Conservation (phyloP, 2,329 filamentous ascomycete genomes). For the Exophiala lecanii-corni region DNA sequence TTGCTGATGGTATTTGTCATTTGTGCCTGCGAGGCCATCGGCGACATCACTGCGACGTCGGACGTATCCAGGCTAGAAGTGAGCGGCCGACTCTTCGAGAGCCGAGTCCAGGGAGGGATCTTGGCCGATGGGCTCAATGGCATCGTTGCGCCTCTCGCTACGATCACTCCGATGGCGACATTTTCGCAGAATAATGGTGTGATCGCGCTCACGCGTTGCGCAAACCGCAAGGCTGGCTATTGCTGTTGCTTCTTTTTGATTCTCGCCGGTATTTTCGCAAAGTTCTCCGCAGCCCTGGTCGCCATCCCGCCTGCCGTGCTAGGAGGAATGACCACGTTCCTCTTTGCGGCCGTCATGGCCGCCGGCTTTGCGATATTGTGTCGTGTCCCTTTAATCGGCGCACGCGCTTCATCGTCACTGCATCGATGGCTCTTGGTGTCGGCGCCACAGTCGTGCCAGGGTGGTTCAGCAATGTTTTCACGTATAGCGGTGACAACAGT, state of each 20-base stretch:
- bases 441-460: slow-evolving; percentile 45
- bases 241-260: slow-evolving; percentile 61
- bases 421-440: slow-evolving; percentile 57
- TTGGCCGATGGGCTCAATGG: slow-evolving; percentile 63
- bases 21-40: slow-evolving; percentile 64
- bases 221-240: slow-evolving; percentile 64
- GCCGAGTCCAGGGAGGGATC: slow-evolving; percentile 63
- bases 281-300: slow-evolving; percentile 64
- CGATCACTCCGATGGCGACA: slow-evolving; percentile 63
- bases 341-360: slow-evolving; percentile 63
- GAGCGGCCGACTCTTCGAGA: slow-evolving; percentile 60
- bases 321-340: slow-evolving; percentile 55
- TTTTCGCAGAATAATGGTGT: slow-evolving; percentile 68
- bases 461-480: slow-evolving; percentile 43
- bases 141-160: slow-evolving; percentile 58
- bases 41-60: slow-evolving; percentile 64
- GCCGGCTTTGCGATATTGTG: slow-evolving; percentile 63
- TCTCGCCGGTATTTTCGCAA: slow-evolving; percentile 65
- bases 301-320: slow-evolving; percentile 54
- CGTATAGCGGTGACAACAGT: slow-evolving; percentile 54
- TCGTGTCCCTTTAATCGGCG: slow-evolving; percentile 59
- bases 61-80: slow-evolving; percentile 62
- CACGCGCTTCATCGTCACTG: slow-evolving; percentile 63
- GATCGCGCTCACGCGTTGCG: slow-evolving; percentile 63
- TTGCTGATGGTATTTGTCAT: slow-evolving; percentile 56